These are phyloP conservation scores for Anthoceros angustus DNA, from an alignment of 225 moss, liverwort and hornwort genomes.

Conservation along the genomic window DNA sequence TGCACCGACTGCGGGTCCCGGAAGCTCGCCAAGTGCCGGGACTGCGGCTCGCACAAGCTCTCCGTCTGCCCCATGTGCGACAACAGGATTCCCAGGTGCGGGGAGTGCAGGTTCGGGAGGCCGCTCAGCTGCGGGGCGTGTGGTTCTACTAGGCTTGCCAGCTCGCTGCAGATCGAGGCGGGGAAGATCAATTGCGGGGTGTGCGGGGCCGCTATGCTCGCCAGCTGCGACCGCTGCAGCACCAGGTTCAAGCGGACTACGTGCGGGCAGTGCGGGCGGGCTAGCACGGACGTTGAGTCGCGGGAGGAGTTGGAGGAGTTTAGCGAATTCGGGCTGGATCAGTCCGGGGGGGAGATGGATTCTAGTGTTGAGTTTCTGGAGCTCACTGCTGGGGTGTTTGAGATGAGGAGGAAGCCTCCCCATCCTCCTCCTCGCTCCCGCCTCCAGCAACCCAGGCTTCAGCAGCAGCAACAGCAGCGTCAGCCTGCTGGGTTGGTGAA, in stretches of 20 bases:
- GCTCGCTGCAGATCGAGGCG: constrained; percentile 4
- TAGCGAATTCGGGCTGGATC: neutral
- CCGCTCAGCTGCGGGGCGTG: constrained; percentile 2
- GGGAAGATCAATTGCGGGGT: constrained; percentile 1
- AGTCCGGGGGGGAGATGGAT: constrained; percentile 1
- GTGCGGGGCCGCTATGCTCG: neutral
- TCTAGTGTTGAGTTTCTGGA: constrained; percentile 3
- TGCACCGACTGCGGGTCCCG: constrained; percentile 3
- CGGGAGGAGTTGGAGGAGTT: constrained; percentile 4
- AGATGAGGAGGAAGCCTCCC: neutral
- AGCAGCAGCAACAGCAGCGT: neutral
- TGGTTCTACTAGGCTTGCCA: neutral
- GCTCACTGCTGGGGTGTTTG: neutral
- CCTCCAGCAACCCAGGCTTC: neutral
- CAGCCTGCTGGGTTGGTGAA: neutral
- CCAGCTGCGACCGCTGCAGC: constrained; percentile 4
- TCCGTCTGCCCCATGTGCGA: neutral
- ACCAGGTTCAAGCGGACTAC: constrained; percentile 2
- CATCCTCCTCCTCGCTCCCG: neutral
- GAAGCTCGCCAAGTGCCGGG: constrained; percentile 4
- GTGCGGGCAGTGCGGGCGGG: neutral
- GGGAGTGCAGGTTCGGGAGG: constrained; percentile 2
- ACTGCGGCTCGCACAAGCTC: constrained; percentile 3
- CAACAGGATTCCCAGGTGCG: constrained; percentile 4
- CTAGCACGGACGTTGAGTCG: neutral